These are phyloP conservation scores for Cantharellus anzutake DNA, from an alignment of 768 basidiomycete genomes.

Conservation along the genomic window DNA sequence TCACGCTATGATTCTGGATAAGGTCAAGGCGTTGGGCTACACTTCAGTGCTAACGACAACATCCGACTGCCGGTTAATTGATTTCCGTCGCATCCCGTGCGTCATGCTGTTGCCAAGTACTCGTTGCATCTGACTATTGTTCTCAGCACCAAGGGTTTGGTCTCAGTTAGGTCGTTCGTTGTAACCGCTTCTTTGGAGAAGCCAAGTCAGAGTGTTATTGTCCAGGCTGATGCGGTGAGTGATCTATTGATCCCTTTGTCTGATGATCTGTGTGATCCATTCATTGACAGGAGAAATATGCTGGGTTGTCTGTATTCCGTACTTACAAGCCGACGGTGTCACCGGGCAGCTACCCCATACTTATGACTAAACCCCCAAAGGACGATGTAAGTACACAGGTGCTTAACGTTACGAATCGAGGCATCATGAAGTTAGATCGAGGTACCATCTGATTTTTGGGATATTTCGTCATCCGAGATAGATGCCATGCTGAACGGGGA, in stretches of 20 bases:
- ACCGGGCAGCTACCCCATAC: conserved; percentile 39
- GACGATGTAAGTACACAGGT: conserved; percentile 24
- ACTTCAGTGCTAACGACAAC: conserved; percentile 57
- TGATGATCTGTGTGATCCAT: conserved; percentile 4
- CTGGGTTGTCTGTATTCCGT: conserved; percentile 37
- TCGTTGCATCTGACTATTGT: not conserved
- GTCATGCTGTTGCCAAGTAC: conserved; percentile 10
- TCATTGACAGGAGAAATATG: conserved; percentile 42
- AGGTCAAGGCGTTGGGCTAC: conserved; percentile 32
- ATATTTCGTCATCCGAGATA: conserved; percentile 49
- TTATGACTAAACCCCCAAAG: conserved; percentile 50
- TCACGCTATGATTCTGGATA: conserved; percentile 18
- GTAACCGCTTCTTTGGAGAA: conserved; percentile 42
- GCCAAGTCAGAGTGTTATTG: conserved; percentile 50
- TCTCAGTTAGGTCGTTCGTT: conserved; percentile 36
- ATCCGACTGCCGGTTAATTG: conserved; percentile 55
- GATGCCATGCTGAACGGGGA: conserved; percentile 16
- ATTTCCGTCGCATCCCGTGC: conserved; percentile 65
- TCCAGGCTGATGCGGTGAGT: conserved; percentile 43
- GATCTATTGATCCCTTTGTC: conserved; percentile 2
- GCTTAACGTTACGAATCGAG: not conserved
- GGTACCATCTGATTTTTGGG: conserved; percentile 23
- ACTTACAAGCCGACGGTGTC: conserved; percentile 39
- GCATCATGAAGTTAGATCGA: not conserved
- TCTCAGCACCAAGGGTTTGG: conserved; percentile 46